Conservation (phyloP, 2,329 filamentous ascomycete genomes). For the Colletotrichum higginsianum region DNA sequence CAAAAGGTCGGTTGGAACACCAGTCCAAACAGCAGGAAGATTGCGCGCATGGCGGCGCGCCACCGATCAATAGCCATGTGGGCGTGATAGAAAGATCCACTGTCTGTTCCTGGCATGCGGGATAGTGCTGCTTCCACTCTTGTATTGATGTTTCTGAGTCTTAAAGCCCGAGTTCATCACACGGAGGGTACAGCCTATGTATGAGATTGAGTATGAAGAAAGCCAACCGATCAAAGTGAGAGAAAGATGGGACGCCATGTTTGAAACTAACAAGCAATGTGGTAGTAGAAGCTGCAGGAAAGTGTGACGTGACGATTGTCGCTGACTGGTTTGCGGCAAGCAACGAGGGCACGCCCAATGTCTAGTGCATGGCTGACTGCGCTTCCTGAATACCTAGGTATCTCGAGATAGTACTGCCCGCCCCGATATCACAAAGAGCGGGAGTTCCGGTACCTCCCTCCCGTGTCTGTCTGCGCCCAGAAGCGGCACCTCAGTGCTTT, state of each 20-base stretch:
- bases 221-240: background rate
- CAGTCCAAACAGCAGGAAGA: background rate
- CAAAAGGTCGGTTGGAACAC: too few relatives aligned
- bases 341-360: background rate
- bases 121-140: background rate
- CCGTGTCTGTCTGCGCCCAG: too few relatives aligned
- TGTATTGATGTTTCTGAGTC: too few relatives aligned
- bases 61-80: too few relatives aligned
- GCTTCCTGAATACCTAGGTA: background rate
- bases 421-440: too few relatives aligned
- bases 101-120: background rate
- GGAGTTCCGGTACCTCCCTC: too few relatives aligned
- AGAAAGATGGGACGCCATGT: background rate
- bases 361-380: background rate
- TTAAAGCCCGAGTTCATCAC: background rate
- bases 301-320: background rate
- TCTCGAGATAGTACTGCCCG: background rate
- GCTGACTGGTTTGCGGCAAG: background rate
- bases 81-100: background rate
- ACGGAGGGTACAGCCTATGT: background rate
- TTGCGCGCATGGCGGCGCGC: background rate
- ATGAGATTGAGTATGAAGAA: background rate
- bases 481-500: background rate
- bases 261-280: background rate
- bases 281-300: background rate